Evolutionary conservation across 148 eudicot genomes (phyloP).

Genomic region (Spergularia bocconei): DNA sequence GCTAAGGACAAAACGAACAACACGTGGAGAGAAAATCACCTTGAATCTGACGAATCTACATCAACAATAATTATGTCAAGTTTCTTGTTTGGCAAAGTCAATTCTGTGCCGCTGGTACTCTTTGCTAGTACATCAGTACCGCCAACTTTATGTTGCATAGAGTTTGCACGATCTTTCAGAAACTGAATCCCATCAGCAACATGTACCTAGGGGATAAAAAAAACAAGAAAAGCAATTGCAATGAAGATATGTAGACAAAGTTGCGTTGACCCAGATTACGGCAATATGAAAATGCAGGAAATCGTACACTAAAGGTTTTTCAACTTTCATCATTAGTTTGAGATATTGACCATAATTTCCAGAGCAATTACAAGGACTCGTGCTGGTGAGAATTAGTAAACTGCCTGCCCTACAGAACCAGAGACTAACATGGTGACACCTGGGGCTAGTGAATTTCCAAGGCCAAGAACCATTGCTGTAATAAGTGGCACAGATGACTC

Average conservation of each 20-base stretch:
- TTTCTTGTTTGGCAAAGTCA: constrained; percentile 23
- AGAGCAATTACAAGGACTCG: not conserved
- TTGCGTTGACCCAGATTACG: not conserved
- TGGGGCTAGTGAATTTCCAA: not conserved
- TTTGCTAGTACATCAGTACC: constrained; percentile 14
- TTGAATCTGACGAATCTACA: constrained; percentile 88
- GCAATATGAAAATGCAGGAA: constrained; percentile 3
- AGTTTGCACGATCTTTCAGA: constrained; percentile 38
- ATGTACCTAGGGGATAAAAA: constrained; percentile 49
- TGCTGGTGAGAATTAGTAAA: not conserved
- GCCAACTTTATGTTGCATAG: constrained; percentile 20
- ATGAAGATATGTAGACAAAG: not conserved
- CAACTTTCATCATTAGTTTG: not conserved
- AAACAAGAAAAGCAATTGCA: constrained; percentile 4
- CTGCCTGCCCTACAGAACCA: not conserved
- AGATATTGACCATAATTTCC: not conserved
- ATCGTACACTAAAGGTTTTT: constrained; percentile 2
- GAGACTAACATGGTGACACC: not conserved
- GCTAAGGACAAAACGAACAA: not conserved
- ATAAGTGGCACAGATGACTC: not conserved
- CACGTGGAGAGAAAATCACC: constrained; percentile 35
- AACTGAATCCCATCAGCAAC: constrained; percentile 84
- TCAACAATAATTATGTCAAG: constrained; percentile 72
- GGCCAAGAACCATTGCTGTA: not conserved
- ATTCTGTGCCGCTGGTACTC: constrained; percentile 24